Evolutionary conservation across 2,329 filamentous ascomycete species (phyloP).

Genomic region (Fusarium subglutinans): DNA sequence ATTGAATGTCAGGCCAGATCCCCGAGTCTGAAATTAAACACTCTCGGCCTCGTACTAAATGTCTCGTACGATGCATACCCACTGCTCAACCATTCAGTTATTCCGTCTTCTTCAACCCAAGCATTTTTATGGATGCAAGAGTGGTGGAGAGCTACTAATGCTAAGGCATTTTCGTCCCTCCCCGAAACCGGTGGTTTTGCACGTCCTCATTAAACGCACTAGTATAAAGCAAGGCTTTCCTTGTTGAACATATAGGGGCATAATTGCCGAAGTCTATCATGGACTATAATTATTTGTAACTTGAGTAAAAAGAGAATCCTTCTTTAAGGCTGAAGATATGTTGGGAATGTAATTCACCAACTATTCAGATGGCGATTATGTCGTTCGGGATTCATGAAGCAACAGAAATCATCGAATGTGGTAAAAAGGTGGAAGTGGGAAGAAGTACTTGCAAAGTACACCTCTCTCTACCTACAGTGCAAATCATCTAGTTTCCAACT

Average conservation of each 20-base stretch:
- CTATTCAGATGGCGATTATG: not conserved
- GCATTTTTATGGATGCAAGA: not conserved
- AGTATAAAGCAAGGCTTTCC: not conserved
- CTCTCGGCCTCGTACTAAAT: conserved; percentile 11
- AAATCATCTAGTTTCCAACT: not conserved
- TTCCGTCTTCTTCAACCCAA: conserved; percentile 16
- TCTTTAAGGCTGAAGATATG: not conserved
- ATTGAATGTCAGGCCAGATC: not conserved
- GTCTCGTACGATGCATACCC: conserved; percentile 36
- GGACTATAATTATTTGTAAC: not conserved
- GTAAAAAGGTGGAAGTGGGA: not conserved
- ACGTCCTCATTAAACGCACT: not conserved
- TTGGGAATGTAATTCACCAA: not conserved
- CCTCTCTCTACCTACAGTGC: not conserved
- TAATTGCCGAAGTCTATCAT: not conserved
- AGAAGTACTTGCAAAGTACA: not conserved
- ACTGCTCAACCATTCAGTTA: conserved; percentile 13
- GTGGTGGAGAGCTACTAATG: not conserved
- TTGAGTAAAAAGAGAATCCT: not conserved
- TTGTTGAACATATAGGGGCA: not conserved
- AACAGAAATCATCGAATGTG: not conserved
- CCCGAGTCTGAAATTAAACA: conserved; percentile 4
- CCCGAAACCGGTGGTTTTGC: conserved; percentile 1
- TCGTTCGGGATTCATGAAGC: not conserved
- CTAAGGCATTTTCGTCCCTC: not conserved